Evolutionary conservation across 768 basidiomycete species (phyloP), one percentile per base, ranked within the genome.

Genomic region (Macrolepiota fuliginosa): DNA sequence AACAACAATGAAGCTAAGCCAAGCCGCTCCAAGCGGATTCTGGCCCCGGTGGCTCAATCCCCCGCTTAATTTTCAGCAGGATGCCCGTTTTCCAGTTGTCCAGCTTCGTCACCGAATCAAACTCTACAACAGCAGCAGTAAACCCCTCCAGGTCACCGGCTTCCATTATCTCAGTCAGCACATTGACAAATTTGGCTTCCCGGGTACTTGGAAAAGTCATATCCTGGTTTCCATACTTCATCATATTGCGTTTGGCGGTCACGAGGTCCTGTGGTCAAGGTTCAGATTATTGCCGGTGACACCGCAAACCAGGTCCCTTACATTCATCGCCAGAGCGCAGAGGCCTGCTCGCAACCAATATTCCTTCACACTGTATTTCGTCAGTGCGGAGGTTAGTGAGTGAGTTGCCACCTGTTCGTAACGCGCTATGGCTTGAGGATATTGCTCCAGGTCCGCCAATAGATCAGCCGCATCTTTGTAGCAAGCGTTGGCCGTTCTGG

Each of bases 361-460:
- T 67, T 98, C 97, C 77, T 98, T 98, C 67, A 98, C 97, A 64
- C 91, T 94, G 77, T 98, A 99, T 74, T 94, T 95, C n/a, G 97
- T 98, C 67, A 98, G 76, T 9, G 89, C 79, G 19, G 91, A 93
- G 0, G 76, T 76, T 46, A 98, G 80, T 9, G 90, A 92, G 70
- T 91, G 88, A 64, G 89, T 82, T 4, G 94, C 96, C 49, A 98
- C 96, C 69, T 89, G 86, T 69, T 95, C 92, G 67, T 96, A 99
- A 62, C 88, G 88, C 63, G 86, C 80, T 67, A 98, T 94, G 12
- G 97, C 96, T 64, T 85, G 81, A 13, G 85, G 79, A 72, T 88
- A 98, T 67, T 98, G 85, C 63, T 90, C 92, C 22, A 98, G 74
- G 58, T 95, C 90, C 12, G 92, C 97, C 67, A 92, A 91, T 11